Evolutionary conservation across 495 filamentous ascomycete genomes (phyloP).

Genomic region (Sordaria brevicollis): DNA sequence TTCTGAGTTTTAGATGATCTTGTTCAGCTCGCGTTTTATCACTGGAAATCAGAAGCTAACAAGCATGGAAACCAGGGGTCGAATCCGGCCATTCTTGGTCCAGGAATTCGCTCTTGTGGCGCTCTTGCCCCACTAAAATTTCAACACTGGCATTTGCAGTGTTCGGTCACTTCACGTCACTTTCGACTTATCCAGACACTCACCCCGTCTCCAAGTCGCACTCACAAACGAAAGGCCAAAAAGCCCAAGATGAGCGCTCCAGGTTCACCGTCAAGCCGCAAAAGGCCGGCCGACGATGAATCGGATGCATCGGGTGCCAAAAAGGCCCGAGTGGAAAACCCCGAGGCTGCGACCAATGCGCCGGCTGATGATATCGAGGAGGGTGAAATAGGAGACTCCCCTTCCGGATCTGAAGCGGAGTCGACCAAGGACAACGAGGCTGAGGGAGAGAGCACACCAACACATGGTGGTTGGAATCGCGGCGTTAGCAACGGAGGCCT

Average conservation of each 20-base stretch:
- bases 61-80: not conserved
- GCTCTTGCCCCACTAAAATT: not conserved
- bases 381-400: constrained; percentile 24
- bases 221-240: not conserved
- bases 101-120: not conserved
- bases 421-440: not conserved
- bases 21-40: not conserved
- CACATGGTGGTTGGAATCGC: constrained; percentile 27
- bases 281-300: not conserved
- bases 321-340: not conserved
- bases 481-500: constrained; percentile 23
- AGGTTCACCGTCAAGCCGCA: not conserved
- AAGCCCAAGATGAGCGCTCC: not conserved
- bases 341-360: constrained; percentile 1
- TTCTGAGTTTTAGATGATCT: not conserved
- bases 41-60: not conserved
- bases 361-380: constrained; percentile 18
- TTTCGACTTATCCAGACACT: not conserved
- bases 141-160: not conserved
- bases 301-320: not conserved
- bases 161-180: not conserved
- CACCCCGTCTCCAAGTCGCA: not conserved
- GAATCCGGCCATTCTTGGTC: not conserved
- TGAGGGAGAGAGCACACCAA: not conserved
- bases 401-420: constrained; percentile 1